Percentiles rank a stretch among this genome's conserved stretches.
These are phyloP conservation scores for Pseudocercospora musae DNA, from an alignment of 2,329 filamentous ascomycete species.

Conservation along the genomic window DNA sequence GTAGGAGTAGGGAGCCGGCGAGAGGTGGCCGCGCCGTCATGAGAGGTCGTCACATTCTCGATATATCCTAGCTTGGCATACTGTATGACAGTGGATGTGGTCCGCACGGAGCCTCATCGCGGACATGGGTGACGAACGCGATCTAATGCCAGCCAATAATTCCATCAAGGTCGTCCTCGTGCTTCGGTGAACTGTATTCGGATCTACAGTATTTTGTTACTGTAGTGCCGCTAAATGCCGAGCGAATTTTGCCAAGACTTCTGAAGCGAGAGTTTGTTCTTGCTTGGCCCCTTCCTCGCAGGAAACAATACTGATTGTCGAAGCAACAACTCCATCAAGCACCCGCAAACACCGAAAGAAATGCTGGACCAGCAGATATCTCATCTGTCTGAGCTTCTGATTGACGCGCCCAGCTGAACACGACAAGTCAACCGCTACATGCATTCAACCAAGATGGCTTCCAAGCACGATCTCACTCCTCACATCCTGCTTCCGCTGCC, in stretches of 20 bases:
- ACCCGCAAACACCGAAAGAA: not conserved
- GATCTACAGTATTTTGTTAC: too few relatives aligned
- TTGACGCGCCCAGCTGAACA: not conserved
- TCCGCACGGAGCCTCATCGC: not conserved
- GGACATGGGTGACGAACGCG: not conserved
- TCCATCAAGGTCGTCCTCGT: slow-evolving; percentile 6
- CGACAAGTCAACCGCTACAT: not conserved
- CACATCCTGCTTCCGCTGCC: slow-evolving; percentile 23
- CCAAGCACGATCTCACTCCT: slow-evolving; percentile 11
- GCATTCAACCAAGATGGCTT: not conserved
- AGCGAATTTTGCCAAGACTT: not conserved
- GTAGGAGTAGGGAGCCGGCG: too few relatives aligned
- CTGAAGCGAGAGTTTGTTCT: not conserved
- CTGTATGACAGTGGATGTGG: too few relatives aligned
- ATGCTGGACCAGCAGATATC: not conserved
- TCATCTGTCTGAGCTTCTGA: not conserved
- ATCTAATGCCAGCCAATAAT: slow-evolving; percentile 1
- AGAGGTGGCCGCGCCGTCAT: too few relatives aligned
- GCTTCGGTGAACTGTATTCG: not conserved
- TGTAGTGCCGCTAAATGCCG: not conserved
- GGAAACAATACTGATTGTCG: not conserved
- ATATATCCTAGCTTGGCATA: slow-evolving; percentile 4
- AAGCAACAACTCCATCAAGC: not conserved
- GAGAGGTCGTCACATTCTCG: too few relatives aligned
- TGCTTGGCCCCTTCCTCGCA: not conserved